Percentiles rank a stretch among this genome's conserved stretches.
These are phyloP conservation scores for Phialophora tarda DNA, from an alignment of 2,329 filamentous ascomycete genomes.

Conservation along the genomic window DNA sequence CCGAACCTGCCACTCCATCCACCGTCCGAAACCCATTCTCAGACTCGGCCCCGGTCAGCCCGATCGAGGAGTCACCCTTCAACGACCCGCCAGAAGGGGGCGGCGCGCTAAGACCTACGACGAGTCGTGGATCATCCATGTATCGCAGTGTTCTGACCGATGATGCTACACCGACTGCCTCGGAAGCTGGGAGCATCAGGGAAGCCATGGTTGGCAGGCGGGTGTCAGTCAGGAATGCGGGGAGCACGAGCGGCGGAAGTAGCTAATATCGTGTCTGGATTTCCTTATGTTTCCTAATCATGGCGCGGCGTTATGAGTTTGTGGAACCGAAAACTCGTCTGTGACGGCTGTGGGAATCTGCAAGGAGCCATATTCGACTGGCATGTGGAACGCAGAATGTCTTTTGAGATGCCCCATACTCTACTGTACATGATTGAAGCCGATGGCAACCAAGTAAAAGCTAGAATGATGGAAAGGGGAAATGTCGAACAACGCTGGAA, in stretches of 20 bases:
- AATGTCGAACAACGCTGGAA: slow-evolving; percentile 14
- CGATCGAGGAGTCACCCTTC: slow-evolving; percentile 38
- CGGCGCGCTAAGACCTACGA: slow-evolving; percentile 17
- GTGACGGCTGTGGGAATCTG: slow-evolving; percentile 13
- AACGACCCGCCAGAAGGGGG: slow-evolving; percentile 33
- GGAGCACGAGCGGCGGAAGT: slow-evolving; percentile 12
- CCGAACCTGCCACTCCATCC: slow-evolving; percentile 16
- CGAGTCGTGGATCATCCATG: slow-evolving; percentile 36
- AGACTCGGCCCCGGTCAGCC: slow-evolving; percentile 36
- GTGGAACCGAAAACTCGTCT: slow-evolving; percentile 7
- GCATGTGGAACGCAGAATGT: slow-evolving; percentile 23
- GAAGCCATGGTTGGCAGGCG: slow-evolving; percentile 37
- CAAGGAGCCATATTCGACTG: slow-evolving; percentile 6
- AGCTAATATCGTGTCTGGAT: slow-evolving; percentile 13
- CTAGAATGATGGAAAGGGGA: slow-evolving; percentile 20
- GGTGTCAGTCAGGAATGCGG: slow-evolving; percentile 31
- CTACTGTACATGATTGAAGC: slow-evolving; percentile 25
- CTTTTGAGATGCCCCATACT: slow-evolving; percentile 18
- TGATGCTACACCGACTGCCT: slow-evolving; percentile 20
- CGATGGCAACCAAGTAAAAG: slow-evolving; percentile 12
- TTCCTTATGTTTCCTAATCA: slow-evolving; percentile 20
- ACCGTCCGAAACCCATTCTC: slow-evolving; percentile 36
- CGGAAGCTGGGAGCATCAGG: slow-evolving; percentile 37
- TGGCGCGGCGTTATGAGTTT: slow-evolving; percentile 24
- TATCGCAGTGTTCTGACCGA: slow-evolving; percentile 34